Base-by-base conservation (phyloP, 2,329 filamentous ascomycete species). In the Xylaria digitata region DNA sequence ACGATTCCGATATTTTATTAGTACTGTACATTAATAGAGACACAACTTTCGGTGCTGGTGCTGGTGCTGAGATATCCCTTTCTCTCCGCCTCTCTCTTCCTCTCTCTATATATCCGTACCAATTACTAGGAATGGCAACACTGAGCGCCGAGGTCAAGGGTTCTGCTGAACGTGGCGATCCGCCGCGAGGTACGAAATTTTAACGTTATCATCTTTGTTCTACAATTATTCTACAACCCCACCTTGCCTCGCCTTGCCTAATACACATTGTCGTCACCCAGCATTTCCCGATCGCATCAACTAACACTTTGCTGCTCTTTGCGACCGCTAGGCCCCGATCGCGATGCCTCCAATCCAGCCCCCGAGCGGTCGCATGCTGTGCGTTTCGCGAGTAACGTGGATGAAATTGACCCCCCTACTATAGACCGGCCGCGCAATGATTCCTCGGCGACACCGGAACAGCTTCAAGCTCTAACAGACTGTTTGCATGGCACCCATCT, bases 401-500 rank as follows among this genome's bases (percentile, higher is more conserved):
- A 93, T 76, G 90, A 93, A 78, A 92, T 93, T 73, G 82, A 70
- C 34, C 72, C 86, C 65, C 86, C 88, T 6, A 48, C 46, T 43
- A 23, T 37, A 37, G 61, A 70, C 61, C 67, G 70, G 65, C 37
- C 50, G 64, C 71, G 65, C 64, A 72, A 60, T 69, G 75, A 80
- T 65, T 79, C 80, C 60, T 78, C 78, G 55, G 80, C 84, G 55
- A 83, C 84, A 6, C 80, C 82, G 19, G 89, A 92, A 63, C 87
- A 94, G 75, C 83, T 96, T 63, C 87, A 87, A 71, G 89, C 89
- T 66, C 82, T 97, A 68, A 90, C 92, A 57, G 87, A 89, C 72
- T 90, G 88, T 26, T 83, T 97, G 30, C 91, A 93, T 71, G 88
- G 89, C 69, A 86, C 89, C 53, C 89, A 90, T 73, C 85, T 97